Percentiles rank a stretch among this genome's conserved stretches.
Conservation (phyloP, 129 eudicot species). For the Saussurea involucrata region DNA sequence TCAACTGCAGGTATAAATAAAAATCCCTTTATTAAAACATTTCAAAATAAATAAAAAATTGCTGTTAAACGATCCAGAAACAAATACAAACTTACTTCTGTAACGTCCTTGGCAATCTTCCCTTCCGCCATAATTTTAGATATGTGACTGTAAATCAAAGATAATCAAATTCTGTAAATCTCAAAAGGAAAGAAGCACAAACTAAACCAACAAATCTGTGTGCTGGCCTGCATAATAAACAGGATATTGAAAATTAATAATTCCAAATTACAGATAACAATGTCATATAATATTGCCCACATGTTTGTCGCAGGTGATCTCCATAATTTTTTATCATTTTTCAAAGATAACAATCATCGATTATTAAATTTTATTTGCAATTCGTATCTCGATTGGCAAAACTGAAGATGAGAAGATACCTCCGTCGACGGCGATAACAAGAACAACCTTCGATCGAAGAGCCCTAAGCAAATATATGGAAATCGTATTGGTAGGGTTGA, state of each 20-base stretch:
- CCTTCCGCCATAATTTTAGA: constrained; percentile 47
- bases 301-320: background rate
- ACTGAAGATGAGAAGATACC: constrained; percentile 8
- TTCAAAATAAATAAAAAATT: background rate
- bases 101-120: constrained; percentile 69
- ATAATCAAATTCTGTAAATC: background rate
- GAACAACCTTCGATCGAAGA: background rate
- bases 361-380: background rate
- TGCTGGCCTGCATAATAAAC: constrained; percentile 12
- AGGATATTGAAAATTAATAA: background rate
- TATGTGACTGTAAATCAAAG: background rate
- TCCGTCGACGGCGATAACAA: background rate
- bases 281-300: background rate
- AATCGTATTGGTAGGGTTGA: background rate
- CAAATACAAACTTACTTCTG: constrained; percentile 52
- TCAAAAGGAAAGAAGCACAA: background rate
- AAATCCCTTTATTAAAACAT: background rate
- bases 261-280: background rate
- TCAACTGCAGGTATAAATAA: constrained; percentile 45
- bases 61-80: background rate
- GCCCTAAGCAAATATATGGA: background rate
- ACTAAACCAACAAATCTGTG: background rate
- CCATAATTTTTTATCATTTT: background rate
- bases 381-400: constrained; percentile 9
- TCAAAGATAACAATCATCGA: constrained; percentile 2